Conservation (phyloP, 148 eudicot species). For the Linanthus parryae region DNA sequence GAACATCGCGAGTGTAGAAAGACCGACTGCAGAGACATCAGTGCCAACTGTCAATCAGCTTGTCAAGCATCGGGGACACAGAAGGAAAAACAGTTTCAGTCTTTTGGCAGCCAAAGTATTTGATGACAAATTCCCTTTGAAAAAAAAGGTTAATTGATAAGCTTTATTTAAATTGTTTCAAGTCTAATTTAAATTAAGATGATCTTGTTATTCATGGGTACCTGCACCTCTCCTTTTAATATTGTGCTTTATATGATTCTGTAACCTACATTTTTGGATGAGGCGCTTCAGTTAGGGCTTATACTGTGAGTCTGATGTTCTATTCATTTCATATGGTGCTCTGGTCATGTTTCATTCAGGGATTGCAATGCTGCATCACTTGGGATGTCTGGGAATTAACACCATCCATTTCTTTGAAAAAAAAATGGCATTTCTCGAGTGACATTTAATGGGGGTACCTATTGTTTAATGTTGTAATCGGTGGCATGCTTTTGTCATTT, state of each 20-base stretch:
- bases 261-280: no score
- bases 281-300: no score
- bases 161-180: background rate
- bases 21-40: conserved; percentile 18
- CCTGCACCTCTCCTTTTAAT: background rate
- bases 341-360: no score
- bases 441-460: no score
- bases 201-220: background rate
- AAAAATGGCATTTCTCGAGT: no score
- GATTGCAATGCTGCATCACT: no score
- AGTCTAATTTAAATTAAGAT: background rate
- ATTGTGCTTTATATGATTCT: background rate
- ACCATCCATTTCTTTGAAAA: no score
- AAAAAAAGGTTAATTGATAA: conserved; percentile 39
- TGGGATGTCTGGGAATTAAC: no score
- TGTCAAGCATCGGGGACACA: conserved; percentile 14
- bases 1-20: conserved; percentile 22
- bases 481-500: no score
- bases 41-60: conserved; percentile 24
- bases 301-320: no score
- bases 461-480: no score
- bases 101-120: conserved; percentile 37
- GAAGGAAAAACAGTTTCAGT: conserved; percentile 23
- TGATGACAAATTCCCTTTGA: conserved; percentile 45
- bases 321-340: no score